Evolutionary conservation across 805 yeast genomes (phyloP), one percentile per base, ranked within the genome.

Genomic region (Maudiozyma serrabonitensis): DNA sequence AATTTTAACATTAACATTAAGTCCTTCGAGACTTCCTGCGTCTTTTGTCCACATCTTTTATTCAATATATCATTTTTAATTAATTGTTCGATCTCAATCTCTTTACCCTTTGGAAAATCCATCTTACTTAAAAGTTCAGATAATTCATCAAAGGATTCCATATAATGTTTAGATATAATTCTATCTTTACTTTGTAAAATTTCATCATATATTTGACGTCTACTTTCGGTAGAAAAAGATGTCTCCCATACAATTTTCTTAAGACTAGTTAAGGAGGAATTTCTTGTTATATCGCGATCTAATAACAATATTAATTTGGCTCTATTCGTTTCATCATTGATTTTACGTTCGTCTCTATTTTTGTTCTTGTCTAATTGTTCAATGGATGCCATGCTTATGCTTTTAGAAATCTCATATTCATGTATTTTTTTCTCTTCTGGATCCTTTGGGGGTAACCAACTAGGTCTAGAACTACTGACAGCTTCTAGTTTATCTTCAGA

Each of bases 391-490:
- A 60, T 61, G 43, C 66, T 60, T n/a, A 66, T 54, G 11, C 61
- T 61, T 50, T 69, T 70, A 43, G 73, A 67, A 49, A 82, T 74
- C 58, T 82, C 81, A 45, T 67, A 70, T 55, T 80, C 81, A 58
- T 83, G 90, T 50, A 71, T 71, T 34, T 68, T 61, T 41, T 73
- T 73, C 57, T 83, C 90, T 12, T 59, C 61, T 3, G 67, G 58
- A 39, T 71, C 69, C 60, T 83, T 83, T 6, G 88, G 88, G 6
- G 90, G 90, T 43, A 82, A 62, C 76, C 87, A 80, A 46, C 80
- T 75, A 3, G 90, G 90, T 55, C 90, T 72, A 1, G 87, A 75
- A 42, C 78, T 79, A 46, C 82, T 75, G 37, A 82, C 64, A 11
- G 68, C 63, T 23, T 72, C 73, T 37, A 80, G 60, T 56, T 83